Conservation (phyloP, 164 flowering plant genomes). For the Litsea cubeba region DNA sequence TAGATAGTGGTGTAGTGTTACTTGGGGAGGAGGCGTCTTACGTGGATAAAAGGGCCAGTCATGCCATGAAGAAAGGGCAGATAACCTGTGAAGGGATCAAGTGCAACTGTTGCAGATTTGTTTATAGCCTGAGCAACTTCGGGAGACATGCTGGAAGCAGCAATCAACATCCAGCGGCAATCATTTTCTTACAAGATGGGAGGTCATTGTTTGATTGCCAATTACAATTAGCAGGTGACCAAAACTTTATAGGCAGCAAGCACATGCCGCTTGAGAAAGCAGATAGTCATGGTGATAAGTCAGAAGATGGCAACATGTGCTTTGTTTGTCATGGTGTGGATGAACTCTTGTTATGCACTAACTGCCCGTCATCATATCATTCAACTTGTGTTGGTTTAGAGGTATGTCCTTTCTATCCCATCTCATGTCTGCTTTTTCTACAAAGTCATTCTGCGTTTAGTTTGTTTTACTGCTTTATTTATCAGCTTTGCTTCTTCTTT, state of each 20-base stretch:
- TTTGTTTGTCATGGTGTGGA: constrained; percentile 77
- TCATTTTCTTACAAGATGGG: constrained; percentile 70
- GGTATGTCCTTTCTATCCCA: constrained; percentile 34
- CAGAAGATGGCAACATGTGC: constrained; percentile 57
- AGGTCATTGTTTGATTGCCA: constrained; percentile 80
- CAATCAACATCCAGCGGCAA: constrained; percentile 38
- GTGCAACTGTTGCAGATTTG: constrained; percentile 67
- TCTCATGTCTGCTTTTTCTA: neutral
- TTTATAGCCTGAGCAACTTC: constrained; percentile 46
- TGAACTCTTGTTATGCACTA: constrained; percentile 61
- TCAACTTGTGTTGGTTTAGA: constrained; percentile 55
- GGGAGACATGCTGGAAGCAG: constrained; percentile 65
- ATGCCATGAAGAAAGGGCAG: constrained; percentile 30
- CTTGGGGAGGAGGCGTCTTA: constrained; percentile 60
- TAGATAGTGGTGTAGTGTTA: constrained; percentile 56
- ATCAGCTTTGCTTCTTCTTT: neutral
- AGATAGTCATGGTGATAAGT: neutral
- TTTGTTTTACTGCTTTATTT: neutral
- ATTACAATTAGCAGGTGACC: constrained; percentile 17
- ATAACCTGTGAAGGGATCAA: constrained; percentile 69
- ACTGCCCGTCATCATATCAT: constrained; percentile 84
- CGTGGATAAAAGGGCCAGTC: constrained; percentile 22
- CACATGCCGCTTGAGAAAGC: too few relatives aligned
- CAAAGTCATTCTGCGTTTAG: neutral
- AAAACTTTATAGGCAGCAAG: too few relatives aligned